Evolutionary conservation across 495 filamentous ascomycete species (phyloP).

Genomic region (Talaromyces liani): DNA sequence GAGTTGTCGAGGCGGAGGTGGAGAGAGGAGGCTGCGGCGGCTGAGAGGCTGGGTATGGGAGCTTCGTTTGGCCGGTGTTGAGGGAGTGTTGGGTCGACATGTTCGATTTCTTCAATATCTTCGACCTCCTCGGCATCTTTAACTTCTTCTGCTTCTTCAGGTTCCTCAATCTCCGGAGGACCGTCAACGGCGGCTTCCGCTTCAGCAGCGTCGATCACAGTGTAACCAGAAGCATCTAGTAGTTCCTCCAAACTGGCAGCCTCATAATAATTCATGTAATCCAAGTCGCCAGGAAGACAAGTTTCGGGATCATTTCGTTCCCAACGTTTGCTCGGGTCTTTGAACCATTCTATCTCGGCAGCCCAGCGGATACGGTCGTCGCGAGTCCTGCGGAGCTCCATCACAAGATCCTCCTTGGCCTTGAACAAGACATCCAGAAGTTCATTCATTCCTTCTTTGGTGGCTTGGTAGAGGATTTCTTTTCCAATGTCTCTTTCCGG

Average conservation of each 20-base stretch:
- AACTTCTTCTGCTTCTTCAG: not conserved
- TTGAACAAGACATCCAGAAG: slow-evolving; percentile 81
- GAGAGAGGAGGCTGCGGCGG: slow-evolving; percentile 19
- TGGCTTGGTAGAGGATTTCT: slow-evolving; percentile 84
- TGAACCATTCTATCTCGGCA: slow-evolving; percentile 40
- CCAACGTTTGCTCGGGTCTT: slow-evolving; percentile 15
- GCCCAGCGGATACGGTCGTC: slow-evolving; percentile 51
- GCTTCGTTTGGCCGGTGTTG: slow-evolving; percentile 55
- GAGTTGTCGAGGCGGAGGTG: slow-evolving; percentile 28
- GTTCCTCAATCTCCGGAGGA: not conserved
- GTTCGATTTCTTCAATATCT: slow-evolving; percentile 3
- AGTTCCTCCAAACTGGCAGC: not conserved
- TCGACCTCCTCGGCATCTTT: slow-evolving; percentile 11
- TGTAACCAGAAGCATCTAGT: not conserved
- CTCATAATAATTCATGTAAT: not conserved
- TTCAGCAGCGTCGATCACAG: slow-evolving; percentile 3
- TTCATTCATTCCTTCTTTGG: slow-evolving; percentile 87
- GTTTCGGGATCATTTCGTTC: slow-evolving; percentile 6
- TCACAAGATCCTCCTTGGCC: slow-evolving; percentile 66
- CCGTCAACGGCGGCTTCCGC: not conserved
- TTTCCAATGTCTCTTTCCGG: slow-evolving; percentile 75
- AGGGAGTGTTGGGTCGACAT: slow-evolving; percentile 56
- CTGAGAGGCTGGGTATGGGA: slow-evolving; percentile 11
- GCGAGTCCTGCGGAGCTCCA: slow-evolving; percentile 59
- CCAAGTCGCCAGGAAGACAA: not conserved